These are phyloP conservation scores for Dentipellis fragilis DNA, from an alignment of 768 basidiomycete genomes.

Conservation along the genomic window DNA sequence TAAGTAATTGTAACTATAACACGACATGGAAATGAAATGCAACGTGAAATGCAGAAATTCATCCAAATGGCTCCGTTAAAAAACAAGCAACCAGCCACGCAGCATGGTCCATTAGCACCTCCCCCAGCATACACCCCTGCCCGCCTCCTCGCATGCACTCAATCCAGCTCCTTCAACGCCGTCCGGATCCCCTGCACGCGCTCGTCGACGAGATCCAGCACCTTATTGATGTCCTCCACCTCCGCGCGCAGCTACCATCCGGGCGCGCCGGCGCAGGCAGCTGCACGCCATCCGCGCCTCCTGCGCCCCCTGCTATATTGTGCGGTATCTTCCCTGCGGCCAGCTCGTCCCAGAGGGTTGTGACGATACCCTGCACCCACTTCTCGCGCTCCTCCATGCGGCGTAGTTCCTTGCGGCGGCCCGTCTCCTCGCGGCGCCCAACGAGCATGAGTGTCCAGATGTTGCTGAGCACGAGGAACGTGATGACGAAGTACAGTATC, in stretches of 20 bases:
- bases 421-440: constrained; percentile 36
- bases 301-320: constrained; percentile 20
- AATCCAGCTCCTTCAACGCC: constrained; percentile 6
- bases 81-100: too few species aligned
- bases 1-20: too few species aligned
- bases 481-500: constrained; percentile 66
- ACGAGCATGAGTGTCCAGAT: constrained; percentile 51
- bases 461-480: constrained; percentile 66
- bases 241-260: constrained; percentile 10
- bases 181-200: constrained; percentile 6
- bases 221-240: constrained; percentile 4
- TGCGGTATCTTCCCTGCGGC: constrained; percentile 23
- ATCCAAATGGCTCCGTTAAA: too few species aligned
- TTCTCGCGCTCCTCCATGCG: constrained; percentile 60
- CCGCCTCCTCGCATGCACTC: too few species aligned
- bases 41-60: too few species aligned
- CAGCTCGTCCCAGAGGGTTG: constrained; percentile 66
- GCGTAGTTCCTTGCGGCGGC: constrained; percentile 35
- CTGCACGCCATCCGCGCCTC: neutral
- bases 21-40: too few species aligned
- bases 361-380: constrained; percentile 66
- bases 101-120: too few species aligned
- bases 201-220: constrained; percentile 8
- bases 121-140: too few species aligned
- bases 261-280: constrained; percentile 14